Base-by-base conservation (phyloP, 352 stramenopile species). In the Achlya hypogyna region DNA sequence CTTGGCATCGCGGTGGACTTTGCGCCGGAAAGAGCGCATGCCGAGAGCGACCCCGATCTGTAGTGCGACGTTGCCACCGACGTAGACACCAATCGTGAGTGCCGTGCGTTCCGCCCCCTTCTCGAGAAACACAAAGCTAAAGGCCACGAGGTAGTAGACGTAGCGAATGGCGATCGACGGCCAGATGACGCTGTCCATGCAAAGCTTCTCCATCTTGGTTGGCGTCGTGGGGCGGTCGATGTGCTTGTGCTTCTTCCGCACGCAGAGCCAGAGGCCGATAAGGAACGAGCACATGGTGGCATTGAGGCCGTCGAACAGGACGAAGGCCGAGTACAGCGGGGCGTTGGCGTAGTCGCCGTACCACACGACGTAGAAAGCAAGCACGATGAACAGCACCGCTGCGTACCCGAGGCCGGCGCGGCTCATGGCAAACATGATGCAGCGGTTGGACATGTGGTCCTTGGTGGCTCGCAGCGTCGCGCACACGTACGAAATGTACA, bases 161-260 rank as follows among this genome's bases (percentile, higher is more conserved):
- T 59, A 67, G 20, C 60, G 60, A 2, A 67, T 20, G 5, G n/a
- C 22, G 23, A 67, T 58, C 8, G 60, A 49, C 10, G 60, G 60
- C 14, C 60, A 49, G 28, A 67, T 45, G 29, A 67, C 60, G 23
- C 40, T 58, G 60, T 67, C 42, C 60, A 58, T 67, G 42, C 60
- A 67, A 2, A 42, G 4, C 3, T 56, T 49, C 59, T 67, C 60
- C 0, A 67, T 5, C 4, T 58, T 49, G 4, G 60, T 60, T 16
- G 60, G 60, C 20, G 42, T 34, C 20, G 60, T 67, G 12, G 23
- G 60, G 32, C 47, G 60, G 6, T n/a, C 25, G 4, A 49, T 12
- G 43, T 67, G 60, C 23, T 67, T 67, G 60, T 67, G 60, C 28
- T 67, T 49, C 51, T 67, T 67, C 20, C 60, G 60, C 14, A 67